Base-by-base conservation (phyloP, 441 rosid genomes). In the Gossypium schwendimanii region DNA sequence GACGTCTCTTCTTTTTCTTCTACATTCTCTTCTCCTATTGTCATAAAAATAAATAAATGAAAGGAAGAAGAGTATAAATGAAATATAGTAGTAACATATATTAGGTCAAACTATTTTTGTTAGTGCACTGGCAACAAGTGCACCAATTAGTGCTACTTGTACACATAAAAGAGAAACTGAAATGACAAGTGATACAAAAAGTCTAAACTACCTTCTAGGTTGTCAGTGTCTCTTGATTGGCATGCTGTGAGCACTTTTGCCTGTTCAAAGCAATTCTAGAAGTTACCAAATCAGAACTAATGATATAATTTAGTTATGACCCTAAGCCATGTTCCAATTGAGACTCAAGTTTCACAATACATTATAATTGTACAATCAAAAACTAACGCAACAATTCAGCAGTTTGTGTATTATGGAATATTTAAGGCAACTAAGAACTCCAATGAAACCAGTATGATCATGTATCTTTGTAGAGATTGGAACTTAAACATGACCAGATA, bases 191-290 rank as follows among this genome's bases (percentile, higher is more conserved):
- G 12, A 59, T 23, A 10, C 54, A 28, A 15, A 39, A 52, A 10
- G 63, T n/a, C 65, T 50, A 20, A 6, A 63, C 73, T 84, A 93
- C 99, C 97, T 77, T 91, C 92, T 33, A 84, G 28, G 20, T 63
- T 57, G 70, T 90, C 86, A n/a, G 59, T 45, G 71, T 75, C 78
- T 78, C 82, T 89, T 21, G 98, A 83, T 75, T 93, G 98, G 85
- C 97, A 96, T 26, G 82, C 85, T 15, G 94, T 89, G 61, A 96
- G 97, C 58, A 93, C 90, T 83, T 79, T 91, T 31, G 75, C 85
- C 98, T 96, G 86, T 78, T 72, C 23, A 77, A 41, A 58, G 44
- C 61, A 76, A 45, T 36, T 59, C 63, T 9, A 67, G 61, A 76
- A 52, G 18, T 52, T 24, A 53, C 8, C 36, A 11, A 14, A 39